Evolutionary conservation across 129 eudicot genomes (phyloP).

Genomic region (Lonicera japonica): DNA sequence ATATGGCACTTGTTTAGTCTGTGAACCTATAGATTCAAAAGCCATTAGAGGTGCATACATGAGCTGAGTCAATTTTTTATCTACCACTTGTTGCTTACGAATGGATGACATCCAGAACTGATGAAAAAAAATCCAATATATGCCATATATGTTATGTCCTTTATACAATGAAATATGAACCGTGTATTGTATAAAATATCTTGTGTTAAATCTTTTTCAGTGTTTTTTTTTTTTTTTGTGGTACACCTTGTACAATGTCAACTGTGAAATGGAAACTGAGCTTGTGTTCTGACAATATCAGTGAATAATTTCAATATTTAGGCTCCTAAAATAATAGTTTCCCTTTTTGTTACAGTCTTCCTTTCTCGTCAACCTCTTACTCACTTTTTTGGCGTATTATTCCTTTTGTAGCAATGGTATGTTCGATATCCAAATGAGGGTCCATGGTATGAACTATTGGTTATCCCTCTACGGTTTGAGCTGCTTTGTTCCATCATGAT

Average conservation of each 20-base stretch:
- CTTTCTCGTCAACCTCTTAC: conserved; percentile 6
- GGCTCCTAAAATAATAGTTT: conserved; percentile 1
- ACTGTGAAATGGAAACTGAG: neutral
- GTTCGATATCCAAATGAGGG: conserved; percentile 80
- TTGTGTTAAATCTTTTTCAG: neutral
- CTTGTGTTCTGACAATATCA: neutral
- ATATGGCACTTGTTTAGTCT: no score
- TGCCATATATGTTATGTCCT: no score
- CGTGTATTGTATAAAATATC: neutral
- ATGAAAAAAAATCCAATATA: no score
- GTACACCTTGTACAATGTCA: neutral
- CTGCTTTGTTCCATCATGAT: conserved; percentile 99
- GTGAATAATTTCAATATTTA: neutral
- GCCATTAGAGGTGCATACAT: no score
- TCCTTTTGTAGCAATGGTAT: conserved; percentile 85
- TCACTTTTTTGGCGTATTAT: conserved; percentile 11
- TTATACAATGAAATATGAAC: neutral
- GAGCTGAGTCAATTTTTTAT: no score
- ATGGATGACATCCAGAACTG: no score
- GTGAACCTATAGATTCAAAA: no score
- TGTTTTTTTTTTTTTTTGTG: neutral
- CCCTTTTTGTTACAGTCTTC: conserved; percentile 6
- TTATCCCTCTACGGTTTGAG: conserved; percentile 94
- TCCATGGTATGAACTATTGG: conserved; percentile 91
- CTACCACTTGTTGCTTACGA: no score